Conservation (phyloP, 129 eudicot species). For the Arctium lappa region DNA sequence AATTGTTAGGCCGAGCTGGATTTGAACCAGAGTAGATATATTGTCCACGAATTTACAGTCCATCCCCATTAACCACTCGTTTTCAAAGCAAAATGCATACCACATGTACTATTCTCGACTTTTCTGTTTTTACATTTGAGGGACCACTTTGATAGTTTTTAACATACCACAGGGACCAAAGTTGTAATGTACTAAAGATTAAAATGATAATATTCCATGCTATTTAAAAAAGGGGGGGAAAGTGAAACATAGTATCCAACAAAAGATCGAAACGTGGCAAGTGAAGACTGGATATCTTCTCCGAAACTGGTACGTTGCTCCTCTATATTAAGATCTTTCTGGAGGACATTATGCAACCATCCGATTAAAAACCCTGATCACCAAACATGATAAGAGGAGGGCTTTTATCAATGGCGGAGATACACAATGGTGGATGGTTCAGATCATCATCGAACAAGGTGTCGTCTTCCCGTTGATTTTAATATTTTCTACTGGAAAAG, state of each 20-base stretch:
- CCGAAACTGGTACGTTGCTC: background rate
- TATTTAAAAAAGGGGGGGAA: background rate
- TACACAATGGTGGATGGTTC: background rate
- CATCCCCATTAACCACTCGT: no score
- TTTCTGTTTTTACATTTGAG: background rate
- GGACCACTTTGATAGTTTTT: background rate
- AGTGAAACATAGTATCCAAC: slow-evolving; percentile 14
- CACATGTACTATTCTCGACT: no score
- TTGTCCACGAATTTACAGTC: no score
- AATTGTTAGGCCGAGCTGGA: no score
- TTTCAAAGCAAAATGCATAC: background rate
- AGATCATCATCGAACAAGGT: slow-evolving; percentile 14
- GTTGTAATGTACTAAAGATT: background rate
- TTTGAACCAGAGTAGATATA: no score
- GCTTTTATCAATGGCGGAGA: background rate
- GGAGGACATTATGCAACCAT: slow-evolving; percentile 2
- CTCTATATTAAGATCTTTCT: background rate
- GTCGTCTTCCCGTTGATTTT: background rate
- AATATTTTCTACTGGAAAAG: background rate
- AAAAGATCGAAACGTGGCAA: slow-evolving; percentile 30
- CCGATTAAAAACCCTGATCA: slow-evolving; percentile 5
- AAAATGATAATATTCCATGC: background rate
- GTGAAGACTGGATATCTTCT: slow-evolving; percentile 10
- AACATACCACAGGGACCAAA: background rate
- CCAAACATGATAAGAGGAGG: background rate